These are phyloP conservation scores for Nemania serpens DNA, from an alignment of 2,329 filamentous ascomycete genomes.

Conservation along the genomic window DNA sequence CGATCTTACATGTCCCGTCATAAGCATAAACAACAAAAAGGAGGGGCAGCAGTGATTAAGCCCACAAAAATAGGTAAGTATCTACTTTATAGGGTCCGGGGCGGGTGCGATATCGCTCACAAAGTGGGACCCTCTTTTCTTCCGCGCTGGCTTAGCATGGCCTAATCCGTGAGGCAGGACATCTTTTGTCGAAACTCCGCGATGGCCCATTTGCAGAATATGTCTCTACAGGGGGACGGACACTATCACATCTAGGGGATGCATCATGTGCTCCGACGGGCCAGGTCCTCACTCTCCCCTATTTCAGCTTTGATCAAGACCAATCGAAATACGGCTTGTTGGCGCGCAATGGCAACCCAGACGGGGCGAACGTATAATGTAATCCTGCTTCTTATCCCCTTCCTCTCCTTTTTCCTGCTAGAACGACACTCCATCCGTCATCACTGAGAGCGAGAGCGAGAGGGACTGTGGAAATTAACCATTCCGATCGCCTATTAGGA, in stretches of 20 bases:
- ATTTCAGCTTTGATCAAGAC: conserved; percentile 20
- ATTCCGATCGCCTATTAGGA: conserved; percentile 59
- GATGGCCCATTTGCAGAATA: conserved; percentile 3
- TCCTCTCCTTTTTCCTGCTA: not conserved
- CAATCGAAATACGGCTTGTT: conserved; percentile 4
- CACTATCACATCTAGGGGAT: conserved; percentile 27
- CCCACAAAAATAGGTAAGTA: too few relatives aligned
- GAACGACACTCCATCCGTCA: not conserved
- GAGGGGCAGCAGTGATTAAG: too few relatives aligned
- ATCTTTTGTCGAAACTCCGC: not conserved
- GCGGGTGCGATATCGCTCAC: too few relatives aligned
- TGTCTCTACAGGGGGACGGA: conserved; percentile 10
- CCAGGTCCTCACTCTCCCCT: conserved; percentile 16
- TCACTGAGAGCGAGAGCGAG: not conserved
- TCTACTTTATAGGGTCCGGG: too few relatives aligned
- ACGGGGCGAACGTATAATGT: conserved; percentile 36
- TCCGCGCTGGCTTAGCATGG: not conserved
- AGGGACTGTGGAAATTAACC: not conserved
- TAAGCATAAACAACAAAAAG: too few relatives aligned
- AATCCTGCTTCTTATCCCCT: not conserved
- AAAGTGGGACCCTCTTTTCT: too few relatives aligned
- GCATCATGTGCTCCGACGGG: conserved; percentile 38
- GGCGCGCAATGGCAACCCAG: conserved; percentile 37
- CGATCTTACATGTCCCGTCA: too few relatives aligned
- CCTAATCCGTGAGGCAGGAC: not conserved